Conservation (phyloP, 768 basidiomycete genomes). For the Wakefieldia striispora region DNA sequence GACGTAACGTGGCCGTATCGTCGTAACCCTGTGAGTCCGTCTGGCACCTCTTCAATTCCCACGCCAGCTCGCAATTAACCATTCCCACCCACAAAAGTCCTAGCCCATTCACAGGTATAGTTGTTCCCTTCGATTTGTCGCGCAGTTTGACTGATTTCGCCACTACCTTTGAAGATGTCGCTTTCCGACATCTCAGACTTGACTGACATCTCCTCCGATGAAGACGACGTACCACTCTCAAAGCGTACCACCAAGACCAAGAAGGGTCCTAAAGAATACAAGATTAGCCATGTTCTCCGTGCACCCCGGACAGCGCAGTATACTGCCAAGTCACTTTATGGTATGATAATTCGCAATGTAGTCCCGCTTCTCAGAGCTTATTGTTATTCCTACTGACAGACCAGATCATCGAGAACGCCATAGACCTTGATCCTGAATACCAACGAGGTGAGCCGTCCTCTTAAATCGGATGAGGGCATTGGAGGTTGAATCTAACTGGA, state of each 20-base stretch:
- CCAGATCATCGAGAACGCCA: conserved; percentile 42
- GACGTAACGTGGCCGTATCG: background rate
- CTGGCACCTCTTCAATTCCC: background rate
- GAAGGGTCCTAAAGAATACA: conserved; percentile 30
- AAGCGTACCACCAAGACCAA: conserved; percentile 20
- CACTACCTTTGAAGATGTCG: conserved; percentile 24
- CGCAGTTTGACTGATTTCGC: background rate
- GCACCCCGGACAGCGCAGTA: conserved; percentile 40
- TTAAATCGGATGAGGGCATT: background rate
- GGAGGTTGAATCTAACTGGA: background rate
- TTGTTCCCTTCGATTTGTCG: background rate
- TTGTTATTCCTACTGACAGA: conserved; percentile 31
- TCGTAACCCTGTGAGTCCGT: background rate
- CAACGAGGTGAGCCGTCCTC: conserved; percentile 48
- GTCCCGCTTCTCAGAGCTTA: background rate
- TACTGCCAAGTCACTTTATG: conserved; percentile 43
- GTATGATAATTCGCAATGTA: conserved; percentile 26
- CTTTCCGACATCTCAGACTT: conserved; percentile 45
- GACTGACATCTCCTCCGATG: conserved; percentile 44
- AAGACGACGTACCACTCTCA: conserved; percentile 33
- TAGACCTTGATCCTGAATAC: conserved; percentile 65
- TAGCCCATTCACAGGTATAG: background rate
- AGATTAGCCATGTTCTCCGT: conserved; percentile 32
- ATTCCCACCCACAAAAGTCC: background rate
- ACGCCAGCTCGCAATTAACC: background rate